These are phyloP conservation scores for Penicillium sp. DNA, from an alignment of 2,329 filamentous ascomycete species.

Conservation along the genomic window DNA sequence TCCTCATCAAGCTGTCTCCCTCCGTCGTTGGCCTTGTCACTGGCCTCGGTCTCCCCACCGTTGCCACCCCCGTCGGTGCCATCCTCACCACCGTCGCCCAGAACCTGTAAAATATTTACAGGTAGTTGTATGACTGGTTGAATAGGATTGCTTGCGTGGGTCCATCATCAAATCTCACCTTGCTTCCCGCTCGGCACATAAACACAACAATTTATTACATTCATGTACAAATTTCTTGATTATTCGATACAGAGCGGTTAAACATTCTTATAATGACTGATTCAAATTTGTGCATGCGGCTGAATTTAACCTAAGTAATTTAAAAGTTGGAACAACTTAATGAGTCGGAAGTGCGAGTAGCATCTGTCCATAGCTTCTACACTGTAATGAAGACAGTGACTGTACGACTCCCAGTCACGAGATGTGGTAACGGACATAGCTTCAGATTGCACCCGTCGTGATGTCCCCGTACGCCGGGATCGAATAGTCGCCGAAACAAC, in stretches of 20 bases:
- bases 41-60: constrained; percentile 25
- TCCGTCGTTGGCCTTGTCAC: constrained; percentile 22
- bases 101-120: constrained; percentile 22
- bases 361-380: background rate
- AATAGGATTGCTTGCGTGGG: background rate
- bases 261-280: background rate
- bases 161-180: background rate
- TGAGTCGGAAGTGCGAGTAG: background rate
- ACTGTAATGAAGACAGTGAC: background rate
- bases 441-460: background rate
- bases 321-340: background rate
- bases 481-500: constrained; percentile 56
- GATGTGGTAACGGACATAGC: background rate
- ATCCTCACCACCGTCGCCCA: constrained; percentile 25
- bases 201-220: background rate
- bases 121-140: background rate
- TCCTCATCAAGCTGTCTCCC: constrained; percentile 28
- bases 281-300: background rate
- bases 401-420: background rate
- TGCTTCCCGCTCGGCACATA: background rate
- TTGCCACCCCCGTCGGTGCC: constrained; percentile 27
- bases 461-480: background rate
- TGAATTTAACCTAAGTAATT: background rate
- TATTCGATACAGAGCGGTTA: background rate
- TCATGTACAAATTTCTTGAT: background rate